Percentiles rank a stretch among this genome's conserved stretches.
These are phyloP conservation scores for Colletotrichum sp. DNA, from an alignment of 2,329 filamentous ascomycete genomes.

Conservation along the genomic window DNA sequence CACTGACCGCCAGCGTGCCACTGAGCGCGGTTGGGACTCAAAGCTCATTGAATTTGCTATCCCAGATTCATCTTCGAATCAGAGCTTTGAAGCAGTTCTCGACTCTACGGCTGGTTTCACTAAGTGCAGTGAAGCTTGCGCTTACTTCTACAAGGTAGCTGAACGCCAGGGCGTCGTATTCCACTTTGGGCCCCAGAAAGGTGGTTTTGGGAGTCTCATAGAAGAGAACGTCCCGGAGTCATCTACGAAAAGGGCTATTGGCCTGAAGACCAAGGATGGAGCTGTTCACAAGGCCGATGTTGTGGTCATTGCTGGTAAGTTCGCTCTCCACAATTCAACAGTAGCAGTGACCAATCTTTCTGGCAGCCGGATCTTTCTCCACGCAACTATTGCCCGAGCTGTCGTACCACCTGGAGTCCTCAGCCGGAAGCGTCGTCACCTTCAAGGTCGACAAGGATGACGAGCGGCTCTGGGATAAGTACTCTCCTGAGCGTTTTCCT, in stretches of 20 bases:
- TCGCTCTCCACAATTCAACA: constrained; percentile 28
- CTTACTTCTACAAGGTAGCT: constrained; percentile 24
- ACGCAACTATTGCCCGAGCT: constrained; percentile 29
- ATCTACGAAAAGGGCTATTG: constrained; percentile 31
- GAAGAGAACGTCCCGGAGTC: neutral
- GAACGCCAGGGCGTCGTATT: constrained; percentile 28
- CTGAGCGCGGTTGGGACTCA: constrained; percentile 21
- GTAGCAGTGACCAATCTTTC: neutral
- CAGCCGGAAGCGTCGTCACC: constrained; percentile 24
- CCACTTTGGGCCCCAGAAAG: constrained; percentile 27
- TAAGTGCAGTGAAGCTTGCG: constrained; percentile 26
- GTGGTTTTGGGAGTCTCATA: constrained; percentile 27
- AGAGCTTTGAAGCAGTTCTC: constrained; percentile 27
- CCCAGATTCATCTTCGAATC: neutral
- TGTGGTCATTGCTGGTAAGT: constrained; percentile 41
- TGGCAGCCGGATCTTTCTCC: constrained; percentile 33
- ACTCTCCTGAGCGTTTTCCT: constrained; percentile 34
- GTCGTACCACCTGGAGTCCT: constrained; percentile 26
- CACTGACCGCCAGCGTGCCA: constrained; percentile 23
- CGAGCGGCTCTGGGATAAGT: constrained; percentile 33
- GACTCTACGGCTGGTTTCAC: constrained; percentile 28
- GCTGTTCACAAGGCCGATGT: constrained; percentile 34
- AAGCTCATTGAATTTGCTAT: constrained; percentile 29
- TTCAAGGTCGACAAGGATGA: constrained; percentile 24
- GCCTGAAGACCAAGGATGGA: constrained; percentile 44